phyloP scores from a whole-genome alignment of 345 rosid species.

The Hevea brasiliensis region DNA sequence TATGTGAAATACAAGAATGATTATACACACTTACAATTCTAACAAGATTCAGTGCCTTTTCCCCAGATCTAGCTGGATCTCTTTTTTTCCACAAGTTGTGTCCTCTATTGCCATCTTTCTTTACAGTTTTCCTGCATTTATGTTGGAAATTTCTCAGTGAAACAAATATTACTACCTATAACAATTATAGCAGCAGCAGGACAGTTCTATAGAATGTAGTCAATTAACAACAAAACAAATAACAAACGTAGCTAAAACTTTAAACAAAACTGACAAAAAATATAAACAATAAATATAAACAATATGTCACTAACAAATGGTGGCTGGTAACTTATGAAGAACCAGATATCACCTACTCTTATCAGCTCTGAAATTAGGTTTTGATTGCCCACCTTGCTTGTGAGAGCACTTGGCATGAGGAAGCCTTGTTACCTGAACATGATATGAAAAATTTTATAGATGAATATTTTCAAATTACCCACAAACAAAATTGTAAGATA shows the following conservation, averaged over 20 bases:
- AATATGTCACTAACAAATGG: background rate
- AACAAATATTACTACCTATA: conserved; percentile 4
- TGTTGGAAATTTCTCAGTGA: conserved; percentile 8
- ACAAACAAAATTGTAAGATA: background rate
- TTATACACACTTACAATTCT: conserved; percentile 49
- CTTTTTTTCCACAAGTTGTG: conserved; percentile 79
- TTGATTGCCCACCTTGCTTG: conserved; percentile 23
- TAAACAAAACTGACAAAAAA: background rate
- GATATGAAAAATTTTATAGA: background rate
- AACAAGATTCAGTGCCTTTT: conserved; percentile 68
- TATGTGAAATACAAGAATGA: background rate
- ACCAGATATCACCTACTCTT: conserved; percentile 38
- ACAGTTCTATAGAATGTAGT: background rate
- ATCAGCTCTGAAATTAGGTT: conserved; percentile 25
- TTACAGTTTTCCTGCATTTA: conserved; percentile 41
- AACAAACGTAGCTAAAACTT: background rate
- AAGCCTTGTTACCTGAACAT: conserved; percentile 15
- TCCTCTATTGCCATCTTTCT: conserved; percentile 50
- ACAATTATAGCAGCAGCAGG: background rate
- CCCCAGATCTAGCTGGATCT: conserved; percentile 77
- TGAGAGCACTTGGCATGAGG: conserved; percentile 32
- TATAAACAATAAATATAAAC: background rate
- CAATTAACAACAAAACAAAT: background rate
- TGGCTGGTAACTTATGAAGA: background rate
- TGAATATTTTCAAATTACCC: background rate